phyloP scores from a whole-genome alignment of 805 yeast genomes.

The Wickerhamiella azymoides region DNA sequence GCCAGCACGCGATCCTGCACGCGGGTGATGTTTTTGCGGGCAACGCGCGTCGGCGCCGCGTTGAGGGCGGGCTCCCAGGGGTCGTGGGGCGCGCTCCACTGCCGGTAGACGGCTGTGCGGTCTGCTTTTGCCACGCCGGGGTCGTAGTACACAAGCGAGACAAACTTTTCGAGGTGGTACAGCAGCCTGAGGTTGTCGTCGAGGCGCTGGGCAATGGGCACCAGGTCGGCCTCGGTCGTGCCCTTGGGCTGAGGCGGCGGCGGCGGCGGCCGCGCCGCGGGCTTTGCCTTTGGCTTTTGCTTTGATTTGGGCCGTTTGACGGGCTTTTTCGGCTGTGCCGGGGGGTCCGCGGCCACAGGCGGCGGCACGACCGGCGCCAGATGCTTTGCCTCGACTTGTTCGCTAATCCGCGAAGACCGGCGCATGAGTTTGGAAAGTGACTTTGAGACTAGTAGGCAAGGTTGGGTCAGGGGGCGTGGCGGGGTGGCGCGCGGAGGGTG shows the following conservation, averaged over 20 bases:
- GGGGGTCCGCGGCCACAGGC: not conserved
- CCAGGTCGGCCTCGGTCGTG: slow-evolving; percentile 8
- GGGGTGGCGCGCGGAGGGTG: not conserved
- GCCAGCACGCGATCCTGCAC: not conserved
- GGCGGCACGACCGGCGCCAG: not conserved
- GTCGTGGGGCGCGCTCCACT: slow-evolving; percentile 22
- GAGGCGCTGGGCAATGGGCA: slow-evolving; percentile 19
- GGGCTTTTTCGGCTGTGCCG: not conserved
- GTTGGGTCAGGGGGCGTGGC: not conserved
- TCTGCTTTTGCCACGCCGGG: slow-evolving; percentile 26
- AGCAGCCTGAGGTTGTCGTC: slow-evolving; percentile 27
- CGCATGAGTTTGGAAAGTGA: slow-evolving; percentile 2
- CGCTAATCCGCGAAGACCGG: slow-evolving; percentile 6
- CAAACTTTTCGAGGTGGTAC: slow-evolving; percentile 29
- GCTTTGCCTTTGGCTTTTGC: not conserved
- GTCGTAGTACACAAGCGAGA: slow-evolving; percentile 28
- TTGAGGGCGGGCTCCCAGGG: slow-evolving; percentile 26
- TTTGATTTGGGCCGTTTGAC: not conserved
- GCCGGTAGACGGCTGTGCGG: slow-evolving; percentile 22
- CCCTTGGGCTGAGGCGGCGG: not conserved
- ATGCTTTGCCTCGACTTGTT: slow-evolving; percentile 2
- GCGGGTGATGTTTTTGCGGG: slow-evolving; percentile 2
- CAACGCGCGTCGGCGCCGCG: slow-evolving; percentile 15
- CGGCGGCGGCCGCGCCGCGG: not conserved
- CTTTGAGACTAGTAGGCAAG: not conserved